A percentile compares a stretch with the other conserved stretches of the same genome.
Evolutionary conservation across 495 filamentous ascomycete species (phyloP).

Genomic region (Venustampulla echinocandica): DNA sequence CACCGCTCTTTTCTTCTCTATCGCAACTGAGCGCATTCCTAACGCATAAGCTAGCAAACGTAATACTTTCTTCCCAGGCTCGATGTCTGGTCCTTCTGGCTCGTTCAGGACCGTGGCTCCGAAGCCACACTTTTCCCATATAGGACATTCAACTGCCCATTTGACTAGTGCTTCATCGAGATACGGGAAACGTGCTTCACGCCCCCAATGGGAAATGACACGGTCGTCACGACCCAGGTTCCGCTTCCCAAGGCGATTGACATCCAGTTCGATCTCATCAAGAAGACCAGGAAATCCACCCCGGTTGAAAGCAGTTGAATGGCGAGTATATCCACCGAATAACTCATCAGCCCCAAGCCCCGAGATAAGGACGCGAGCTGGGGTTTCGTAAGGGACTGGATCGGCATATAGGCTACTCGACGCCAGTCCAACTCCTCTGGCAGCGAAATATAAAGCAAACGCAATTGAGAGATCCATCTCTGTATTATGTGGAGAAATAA

Average conservation of each 20-base stretch:
- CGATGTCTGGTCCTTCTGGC: conserved; percentile 37
- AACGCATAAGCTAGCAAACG: conserved; percentile 68
- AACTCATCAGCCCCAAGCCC: conserved; percentile 95
- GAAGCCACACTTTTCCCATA: conserved; percentile 85
- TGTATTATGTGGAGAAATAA: conserved; percentile 90
- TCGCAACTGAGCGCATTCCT: conserved; percentile 59
- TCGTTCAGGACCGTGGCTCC: conserved; percentile 27
- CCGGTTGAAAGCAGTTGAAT: conserved; percentile 64
- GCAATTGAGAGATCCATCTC: conserved; percentile 99
- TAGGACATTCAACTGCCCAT: conserved; percentile 65
- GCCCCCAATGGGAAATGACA: conserved; percentile 81
- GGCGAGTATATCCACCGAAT: conserved; percentile 85
- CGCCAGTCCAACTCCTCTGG: conserved; percentile 61
- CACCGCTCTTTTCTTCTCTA: conserved; percentile 80
- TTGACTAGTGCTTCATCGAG: conserved; percentile 77
- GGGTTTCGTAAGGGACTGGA: conserved; percentile 47
- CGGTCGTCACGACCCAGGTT: conserved; percentile 94
- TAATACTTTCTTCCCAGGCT: conserved; percentile 73
- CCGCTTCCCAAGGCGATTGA: conserved; percentile 76
- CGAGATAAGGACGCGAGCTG: conserved; percentile 77
- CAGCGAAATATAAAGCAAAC: conserved; percentile 85
- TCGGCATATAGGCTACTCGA: conserved; percentile 1
- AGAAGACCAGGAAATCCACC: conserved; percentile 61
- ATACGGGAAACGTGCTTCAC: conserved; percentile 86
- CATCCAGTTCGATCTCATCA: conserved; percentile 79